A percentile compares a stretch with the other conserved stretches of the same genome.
phyloP scores from a whole-genome alignment of 768 basidiomycete species.

The Tylopilus rubrobrunneus region DNA sequence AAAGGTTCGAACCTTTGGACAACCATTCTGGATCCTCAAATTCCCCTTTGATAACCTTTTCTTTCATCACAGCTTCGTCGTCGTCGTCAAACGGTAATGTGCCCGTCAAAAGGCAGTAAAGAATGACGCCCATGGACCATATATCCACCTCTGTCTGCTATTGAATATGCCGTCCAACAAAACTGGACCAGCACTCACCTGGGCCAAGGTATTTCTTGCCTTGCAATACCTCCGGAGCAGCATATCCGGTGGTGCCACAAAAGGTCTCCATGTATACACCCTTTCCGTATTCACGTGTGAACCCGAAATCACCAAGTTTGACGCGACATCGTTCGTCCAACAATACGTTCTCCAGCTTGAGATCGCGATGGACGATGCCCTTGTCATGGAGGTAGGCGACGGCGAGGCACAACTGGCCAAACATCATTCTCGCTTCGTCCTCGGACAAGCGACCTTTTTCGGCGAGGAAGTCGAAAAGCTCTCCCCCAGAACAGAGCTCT shows the following conservation, averaged over 20 bases:
- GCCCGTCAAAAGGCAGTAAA: constrained; percentile 86
- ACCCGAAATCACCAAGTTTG: constrained; percentile 94
- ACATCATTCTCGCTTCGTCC: constrained; percentile 80
- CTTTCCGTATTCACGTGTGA: constrained; percentile 86
- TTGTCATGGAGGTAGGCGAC: constrained; percentile 90
- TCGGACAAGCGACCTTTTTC: constrained; percentile 89
- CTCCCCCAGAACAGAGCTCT: constrained; percentile 94
- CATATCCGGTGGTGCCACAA: constrained; percentile 93
- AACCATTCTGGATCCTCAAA: constrained; percentile 95
- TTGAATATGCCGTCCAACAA: constrained; percentile 8
- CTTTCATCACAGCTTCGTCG: constrained; percentile 77
- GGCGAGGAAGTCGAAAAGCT: constrained; percentile 96
- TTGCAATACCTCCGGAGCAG: constrained; percentile 88
- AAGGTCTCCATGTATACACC: constrained; percentile 84
- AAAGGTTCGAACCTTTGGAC: constrained; percentile 58
- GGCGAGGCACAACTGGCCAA: constrained; percentile 94
- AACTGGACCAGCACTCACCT: constrained; percentile 44
- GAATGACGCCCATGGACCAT: constrained; percentile 91
- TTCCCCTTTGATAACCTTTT: constrained; percentile 77
- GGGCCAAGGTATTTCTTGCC: constrained; percentile 88
- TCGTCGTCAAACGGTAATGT: constrained; percentile 90
- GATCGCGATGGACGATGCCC: constrained; percentile 93
- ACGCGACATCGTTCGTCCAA: constrained; percentile 87
- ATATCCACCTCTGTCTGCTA: constrained; percentile 78
- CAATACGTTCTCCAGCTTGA: constrained; percentile 94